Percentiles rank a stretch among this genome's conserved stretches.
Evolutionary conservation across 2,329 filamentous ascomycete species (phyloP).

Genomic region (Cercospora zeina): DNA sequence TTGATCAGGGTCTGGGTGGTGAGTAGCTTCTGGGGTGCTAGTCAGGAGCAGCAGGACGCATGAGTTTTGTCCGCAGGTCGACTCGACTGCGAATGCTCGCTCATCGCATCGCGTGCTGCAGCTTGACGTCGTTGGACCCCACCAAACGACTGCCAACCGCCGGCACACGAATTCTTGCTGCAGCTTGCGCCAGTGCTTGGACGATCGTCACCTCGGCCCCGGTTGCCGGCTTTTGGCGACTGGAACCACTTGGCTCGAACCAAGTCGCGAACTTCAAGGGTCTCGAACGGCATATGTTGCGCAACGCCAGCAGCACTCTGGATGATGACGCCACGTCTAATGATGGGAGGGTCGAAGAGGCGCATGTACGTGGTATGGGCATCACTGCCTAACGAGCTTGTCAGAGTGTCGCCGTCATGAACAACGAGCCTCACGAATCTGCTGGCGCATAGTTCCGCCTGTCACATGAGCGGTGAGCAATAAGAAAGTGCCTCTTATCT

Average conservation of each 20-base stretch:
- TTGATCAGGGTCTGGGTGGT: slow-evolving; percentile 2
- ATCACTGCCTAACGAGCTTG: neutral
- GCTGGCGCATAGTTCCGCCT: neutral
- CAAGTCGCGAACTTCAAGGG: neutral
- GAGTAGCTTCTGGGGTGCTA: slow-evolving; percentile 5
- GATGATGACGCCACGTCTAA: neutral
- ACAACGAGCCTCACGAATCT: neutral
- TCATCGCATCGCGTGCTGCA: slow-evolving; percentile 14
- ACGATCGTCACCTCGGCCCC: slow-evolving; percentile 9
- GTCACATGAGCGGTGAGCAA: slow-evolving; percentile 19
- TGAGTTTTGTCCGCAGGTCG: slow-evolving; percentile 9
- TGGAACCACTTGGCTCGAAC: slow-evolving; percentile 18
- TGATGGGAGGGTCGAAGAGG: neutral
- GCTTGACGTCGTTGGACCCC: slow-evolving; percentile 20
- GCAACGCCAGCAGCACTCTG: neutral
- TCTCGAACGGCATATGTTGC: neutral
- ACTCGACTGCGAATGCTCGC: slow-evolving; percentile 9
- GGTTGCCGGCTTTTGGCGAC: neutral
- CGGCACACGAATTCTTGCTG: neutral
- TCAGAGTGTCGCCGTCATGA: neutral
- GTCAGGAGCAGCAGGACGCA: slow-evolving; percentile 18
- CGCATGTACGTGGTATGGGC: neutral
- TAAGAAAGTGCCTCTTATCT: neutral
- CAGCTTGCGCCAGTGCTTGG: slow-evolving; percentile 1
- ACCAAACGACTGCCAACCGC: slow-evolving; percentile 7